Conservation (phyloP, 768 basidiomycete species). For the Arthromyces matolae region DNA sequence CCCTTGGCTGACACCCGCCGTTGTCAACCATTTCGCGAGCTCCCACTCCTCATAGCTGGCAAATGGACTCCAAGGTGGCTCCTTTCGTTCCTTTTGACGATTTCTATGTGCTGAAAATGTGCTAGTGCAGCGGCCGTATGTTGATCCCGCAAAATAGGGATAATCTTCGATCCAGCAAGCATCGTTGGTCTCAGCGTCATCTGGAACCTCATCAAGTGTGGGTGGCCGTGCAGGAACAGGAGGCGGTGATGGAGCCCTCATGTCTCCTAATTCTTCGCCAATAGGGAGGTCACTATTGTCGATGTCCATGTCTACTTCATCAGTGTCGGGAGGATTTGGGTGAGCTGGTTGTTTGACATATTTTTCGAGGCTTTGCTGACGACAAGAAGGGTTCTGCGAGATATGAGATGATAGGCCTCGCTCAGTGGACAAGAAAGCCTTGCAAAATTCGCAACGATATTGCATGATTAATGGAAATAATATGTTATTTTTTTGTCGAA, state of each 20-base stretch:
- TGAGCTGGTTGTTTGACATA: background rate
- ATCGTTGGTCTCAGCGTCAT: background rate
- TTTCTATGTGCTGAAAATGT: background rate
- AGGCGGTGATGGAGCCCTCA: background rate
- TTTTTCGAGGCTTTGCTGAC: background rate
- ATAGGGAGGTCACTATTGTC: too few relatives aligned
- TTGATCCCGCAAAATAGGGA: background rate
- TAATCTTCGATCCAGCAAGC: constrained; percentile 4
- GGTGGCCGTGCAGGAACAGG: too few relatives aligned
- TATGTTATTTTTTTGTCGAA: background rate
- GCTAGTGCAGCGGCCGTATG: background rate
- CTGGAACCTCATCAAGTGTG: background rate
- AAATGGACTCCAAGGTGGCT: constrained; percentile 1
- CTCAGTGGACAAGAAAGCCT: background rate
- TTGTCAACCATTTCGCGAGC: constrained; percentile 5
- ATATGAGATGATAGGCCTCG: constrained; percentile 3
- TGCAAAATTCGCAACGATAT: constrained; percentile 5
- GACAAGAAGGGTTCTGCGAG: background rate
- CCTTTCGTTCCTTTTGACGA: background rate
- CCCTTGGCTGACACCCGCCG: constrained; percentile 1
- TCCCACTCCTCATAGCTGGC: background rate
- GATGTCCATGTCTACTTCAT: too few relatives aligned
- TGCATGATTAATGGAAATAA: background rate
- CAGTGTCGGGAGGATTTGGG: background rate
- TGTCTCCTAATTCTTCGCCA: too few relatives aligned